Conservation (phyloP, 1,139 yeast species). For the Meyerozyma sp. region DNA sequence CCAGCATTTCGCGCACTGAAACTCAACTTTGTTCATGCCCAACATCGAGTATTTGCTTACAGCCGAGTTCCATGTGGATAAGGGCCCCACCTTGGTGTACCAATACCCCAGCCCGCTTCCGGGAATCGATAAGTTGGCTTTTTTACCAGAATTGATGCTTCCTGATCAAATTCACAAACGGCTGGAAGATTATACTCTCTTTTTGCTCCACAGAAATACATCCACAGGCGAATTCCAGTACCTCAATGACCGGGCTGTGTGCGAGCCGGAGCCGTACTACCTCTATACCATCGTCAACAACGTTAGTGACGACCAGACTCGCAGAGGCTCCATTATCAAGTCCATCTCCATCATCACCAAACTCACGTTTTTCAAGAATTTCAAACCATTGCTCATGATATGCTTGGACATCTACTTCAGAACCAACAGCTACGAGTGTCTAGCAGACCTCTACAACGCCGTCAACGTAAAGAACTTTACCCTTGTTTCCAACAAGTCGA, state of each 20-base stretch:
- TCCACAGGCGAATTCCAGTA: constrained; percentile 40
- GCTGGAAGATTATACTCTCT: constrained; percentile 56
- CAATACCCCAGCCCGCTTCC: constrained; percentile 46
- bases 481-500: constrained; percentile 14
- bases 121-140: constrained; percentile 33
- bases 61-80: constrained; percentile 55
- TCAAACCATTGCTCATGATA: constrained; percentile 52
- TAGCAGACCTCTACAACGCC: constrained; percentile 9
- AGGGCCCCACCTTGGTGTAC: constrained; percentile 47
- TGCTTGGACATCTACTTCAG: constrained; percentile 46
- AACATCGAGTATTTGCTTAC: constrained; percentile 44
- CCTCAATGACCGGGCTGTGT: constrained; percentile 22
- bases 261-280: constrained; percentile 42
- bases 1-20: background rate
- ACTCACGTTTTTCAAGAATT: constrained; percentile 48
- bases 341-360: constrained; percentile 51
- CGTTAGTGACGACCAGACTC: constrained; percentile 36
- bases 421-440: constrained; percentile 2
- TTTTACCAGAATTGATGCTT: constrained; percentile 55
- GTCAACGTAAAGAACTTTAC: constrained; percentile 9
- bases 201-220: constrained; percentile 41
- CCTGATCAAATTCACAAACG: constrained; percentile 61
- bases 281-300: constrained; percentile 56
- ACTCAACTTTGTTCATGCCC: constrained; percentile 4
- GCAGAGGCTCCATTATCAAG: constrained; percentile 54